Conservation (phyloP, 805 yeast genomes). For the Schizosaccharomyces lindneri region DNA sequence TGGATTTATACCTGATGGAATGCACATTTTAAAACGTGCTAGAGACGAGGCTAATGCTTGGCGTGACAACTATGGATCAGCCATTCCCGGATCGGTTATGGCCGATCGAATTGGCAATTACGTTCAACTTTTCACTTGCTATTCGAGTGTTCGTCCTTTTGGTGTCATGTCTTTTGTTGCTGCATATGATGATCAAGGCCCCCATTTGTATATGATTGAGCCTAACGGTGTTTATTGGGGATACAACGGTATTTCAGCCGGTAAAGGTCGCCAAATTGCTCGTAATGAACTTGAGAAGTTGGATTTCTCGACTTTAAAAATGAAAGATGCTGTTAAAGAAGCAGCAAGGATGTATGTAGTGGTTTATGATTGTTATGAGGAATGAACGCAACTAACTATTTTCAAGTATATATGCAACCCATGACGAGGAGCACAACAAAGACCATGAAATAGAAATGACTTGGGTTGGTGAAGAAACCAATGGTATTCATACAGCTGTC, state of each 20-base stretch:
- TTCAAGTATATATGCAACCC: conserved; percentile 48
- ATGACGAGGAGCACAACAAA: conserved; percentile 92
- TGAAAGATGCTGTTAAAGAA: conserved; percentile 65
- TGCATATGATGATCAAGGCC: conserved; percentile 73
- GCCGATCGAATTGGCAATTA: conserved; percentile 72
- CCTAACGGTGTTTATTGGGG: conserved; percentile 98
- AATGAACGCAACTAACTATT: not conserved
- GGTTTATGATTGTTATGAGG: not conserved
- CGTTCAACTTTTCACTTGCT: conserved; percentile 86
- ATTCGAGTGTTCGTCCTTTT: conserved; percentile 92
- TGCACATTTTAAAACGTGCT: conserved; percentile 75
- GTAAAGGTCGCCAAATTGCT: conserved; percentile 96
- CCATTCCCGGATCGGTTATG: conserved; percentile 57
- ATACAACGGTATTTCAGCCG: conserved; percentile 87
- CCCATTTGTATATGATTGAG: conserved; percentile 87
- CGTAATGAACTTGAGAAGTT: conserved; percentile 87
- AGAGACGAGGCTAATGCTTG: conserved; percentile 73
- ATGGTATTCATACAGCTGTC: conserved; percentile 54
- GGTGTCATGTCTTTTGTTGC: conserved; percentile 85
- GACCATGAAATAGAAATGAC: conserved; percentile 86
- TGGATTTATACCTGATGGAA: conserved; percentile 89
- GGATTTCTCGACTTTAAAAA: conserved; percentile 40
- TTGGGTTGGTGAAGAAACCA: conserved; percentile 59
- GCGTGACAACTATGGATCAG: conserved; percentile 48
- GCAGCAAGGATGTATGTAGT: conserved; percentile 52